A percentile compares a stretch with the other conserved stretches of the same genome.
Evolutionary conservation across 2,329 filamentous ascomycete species (phyloP).

Genomic region (Fusarium nurragi): DNA sequence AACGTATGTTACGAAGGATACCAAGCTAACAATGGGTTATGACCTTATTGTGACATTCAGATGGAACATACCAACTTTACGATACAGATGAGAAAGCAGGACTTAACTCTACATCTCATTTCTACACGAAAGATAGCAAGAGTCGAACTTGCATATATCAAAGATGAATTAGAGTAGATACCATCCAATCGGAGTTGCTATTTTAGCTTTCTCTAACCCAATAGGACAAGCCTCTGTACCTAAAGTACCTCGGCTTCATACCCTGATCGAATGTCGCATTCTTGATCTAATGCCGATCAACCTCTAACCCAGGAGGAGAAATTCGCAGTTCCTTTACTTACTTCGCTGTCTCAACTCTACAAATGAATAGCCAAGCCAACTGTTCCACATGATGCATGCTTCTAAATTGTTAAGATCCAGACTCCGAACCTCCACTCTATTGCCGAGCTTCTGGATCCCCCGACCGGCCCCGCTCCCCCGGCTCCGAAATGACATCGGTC

Average conservation of each 20-base stretch:
- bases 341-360: not conserved
- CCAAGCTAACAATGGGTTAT: not conserved
- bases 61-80: not conserved
- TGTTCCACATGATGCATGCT: constrained; percentile 22
- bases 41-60: not conserved
- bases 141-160: not conserved
- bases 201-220: constrained; percentile 6
- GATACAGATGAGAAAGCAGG: too few relatives aligned
- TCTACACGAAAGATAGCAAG: not conserved
- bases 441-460: constrained; percentile 21
- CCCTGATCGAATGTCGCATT: constrained; percentile 1
- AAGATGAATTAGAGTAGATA: not conserved
- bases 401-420: constrained; percentile 15
- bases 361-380: not conserved
- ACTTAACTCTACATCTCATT: not conserved
- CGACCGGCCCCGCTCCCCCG: constrained; percentile 21
- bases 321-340: not conserved
- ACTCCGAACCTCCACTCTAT: constrained; percentile 15
- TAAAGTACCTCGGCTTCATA: constrained; percentile 26
- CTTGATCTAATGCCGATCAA: constrained; percentile 14
- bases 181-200: constrained; percentile 8
- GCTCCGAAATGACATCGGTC: constrained; percentile 6
- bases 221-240: constrained; percentile 7
- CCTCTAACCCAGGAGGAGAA: not conserved
- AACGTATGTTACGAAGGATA: not conserved